Conservation (phyloP, 371 early-diverging fungal species). For the Phascolomyces articulosus region DNA sequence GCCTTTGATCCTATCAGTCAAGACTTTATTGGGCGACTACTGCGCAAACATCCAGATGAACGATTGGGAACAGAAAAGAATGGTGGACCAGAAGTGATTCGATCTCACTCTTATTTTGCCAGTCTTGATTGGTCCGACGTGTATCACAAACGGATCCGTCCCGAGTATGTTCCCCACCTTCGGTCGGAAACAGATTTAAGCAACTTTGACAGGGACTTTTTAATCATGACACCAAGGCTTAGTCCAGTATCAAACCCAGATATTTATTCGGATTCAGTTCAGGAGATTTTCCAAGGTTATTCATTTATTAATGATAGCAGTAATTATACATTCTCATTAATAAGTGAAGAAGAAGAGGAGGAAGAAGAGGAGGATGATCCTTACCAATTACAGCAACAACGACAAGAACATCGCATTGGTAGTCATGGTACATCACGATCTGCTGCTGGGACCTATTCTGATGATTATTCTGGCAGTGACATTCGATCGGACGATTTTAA, state of each 20-base stretch:
- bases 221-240: constrained; percentile 36
- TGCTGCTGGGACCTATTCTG: constrained; percentile 8
- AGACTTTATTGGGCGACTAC: constrained; percentile 60
- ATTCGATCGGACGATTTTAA: constrained; percentile 20
- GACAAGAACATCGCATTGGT: not conserved
- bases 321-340: not conserved
- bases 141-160: constrained; percentile 63
- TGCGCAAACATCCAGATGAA: constrained; percentile 66
- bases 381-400: no score
- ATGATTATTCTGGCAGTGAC: constrained; percentile 27
- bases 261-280: constrained; percentile 47
- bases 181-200: constrained; percentile 54
- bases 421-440: not conserved
- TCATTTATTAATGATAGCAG: constrained; percentile 46
- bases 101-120: constrained; percentile 70
- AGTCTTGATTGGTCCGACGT: constrained; percentile 77
- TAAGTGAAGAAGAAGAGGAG: constrained; percentile 1
- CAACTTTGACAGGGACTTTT: constrained; percentile 65
- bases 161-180: constrained; percentile 58
- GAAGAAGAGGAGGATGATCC: not conserved
- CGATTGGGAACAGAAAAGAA: constrained; percentile 67
- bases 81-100: constrained; percentile 68
- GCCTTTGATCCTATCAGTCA: constrained; percentile 63
- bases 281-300: constrained; percentile 59
- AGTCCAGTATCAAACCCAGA: constrained; percentile 45